Conservation (phyloP, 1,284 basidiomycete genomes). For the Ceratobasidium sp. region DNA sequence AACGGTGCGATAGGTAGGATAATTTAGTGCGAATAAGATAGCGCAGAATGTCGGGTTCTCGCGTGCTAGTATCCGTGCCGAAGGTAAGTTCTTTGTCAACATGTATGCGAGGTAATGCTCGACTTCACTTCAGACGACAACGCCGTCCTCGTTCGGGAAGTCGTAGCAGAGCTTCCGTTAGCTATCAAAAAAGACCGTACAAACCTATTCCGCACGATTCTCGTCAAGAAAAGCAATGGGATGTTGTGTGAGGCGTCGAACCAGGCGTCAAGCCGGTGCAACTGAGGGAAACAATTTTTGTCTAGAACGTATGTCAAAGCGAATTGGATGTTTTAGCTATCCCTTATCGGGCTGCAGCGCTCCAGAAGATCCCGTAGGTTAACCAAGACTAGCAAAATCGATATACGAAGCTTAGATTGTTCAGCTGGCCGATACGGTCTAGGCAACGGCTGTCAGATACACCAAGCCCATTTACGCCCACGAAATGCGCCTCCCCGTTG, state of each 20-base stretch:
- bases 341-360: background rate
- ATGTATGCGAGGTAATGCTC: background rate
- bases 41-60: slow-evolving; percentile 45
- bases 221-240: slow-evolving; percentile 20
- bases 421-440: slow-evolving; percentile 39
- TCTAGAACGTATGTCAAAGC: background rate
- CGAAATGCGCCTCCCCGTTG: slow-evolving; percentile 28
- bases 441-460: slow-evolving; percentile 42
- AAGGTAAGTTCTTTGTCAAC: slow-evolving; percentile 8
- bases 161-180: slow-evolving; percentile 40
- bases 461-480: slow-evolving; percentile 40
- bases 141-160: slow-evolving; percentile 43
- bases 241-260: slow-evolving; percentile 28
- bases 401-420: slow-evolving; percentile 46
- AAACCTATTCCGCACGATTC: slow-evolving; percentile 35
- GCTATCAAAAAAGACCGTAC: slow-evolving; percentile 45
- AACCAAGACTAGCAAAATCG: slow-evolving; percentile 40
- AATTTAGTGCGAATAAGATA: slow-evolving; percentile 42
- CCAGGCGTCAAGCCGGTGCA: slow-evolving; percentile 44
- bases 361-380: slow-evolving; percentile 28
- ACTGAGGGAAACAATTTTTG: slow-evolving; percentile 41
- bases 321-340: too few relatives aligned
- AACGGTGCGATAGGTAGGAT: slow-evolving; percentile 45
- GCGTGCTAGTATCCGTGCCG: slow-evolving; percentile 45
- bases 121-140: slow-evolving; percentile 34